Evolutionary conservation across 2,329 filamentous ascomycete species (phyloP), one percentile per base, ranked within the genome.

Genomic region (Xylariaceae sp.): DNA sequence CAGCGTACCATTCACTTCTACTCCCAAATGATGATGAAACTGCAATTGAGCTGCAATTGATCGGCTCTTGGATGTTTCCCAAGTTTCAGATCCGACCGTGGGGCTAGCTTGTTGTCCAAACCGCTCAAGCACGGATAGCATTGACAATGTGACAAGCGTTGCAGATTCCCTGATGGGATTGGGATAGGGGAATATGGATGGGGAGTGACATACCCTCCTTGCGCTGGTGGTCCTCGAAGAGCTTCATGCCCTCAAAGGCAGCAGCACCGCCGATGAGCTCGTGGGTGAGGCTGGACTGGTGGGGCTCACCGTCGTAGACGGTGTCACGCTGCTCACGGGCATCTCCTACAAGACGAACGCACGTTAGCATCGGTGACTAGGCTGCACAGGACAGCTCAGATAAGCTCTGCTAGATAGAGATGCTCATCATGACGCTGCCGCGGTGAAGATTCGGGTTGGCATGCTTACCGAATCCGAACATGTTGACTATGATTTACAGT

Each of bases 221-320:
- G 69, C 88, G 86, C 77, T 92, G 88, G 68, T 83, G 79, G 74
- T 92, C 86, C 76, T 92, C 89, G 69, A 86, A 92, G 18, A 86
- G 78, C 80, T 91, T 91, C 82, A 93, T 88, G 68, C 86, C 90
- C 64, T 84, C 87, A 72, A 93, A 93, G 63, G 87, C 85, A 59
- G 89, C 89, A 59, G 85, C 90, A 63, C 88, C 88, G 65, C 86
- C 89, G 58, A 92, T 72, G 52, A 90, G 71, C 77, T 94, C 89
- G 76, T 93, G 89, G 67, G 82, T 82, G 70, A 89, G 76, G 71
- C 82, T 82, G 68, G 81, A 78, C 75, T 89, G 76, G 76, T 89
- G 80, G 60, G 66, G 66, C 55, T 74, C 62, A 55, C 71, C 71
- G 47, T 74, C 67, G 69, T 81, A 76, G 61, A 77, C 68, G 65